Conservation (phyloP, 2,329 filamentous ascomycete genomes). For the Hypoxylon sp. region DNA sequence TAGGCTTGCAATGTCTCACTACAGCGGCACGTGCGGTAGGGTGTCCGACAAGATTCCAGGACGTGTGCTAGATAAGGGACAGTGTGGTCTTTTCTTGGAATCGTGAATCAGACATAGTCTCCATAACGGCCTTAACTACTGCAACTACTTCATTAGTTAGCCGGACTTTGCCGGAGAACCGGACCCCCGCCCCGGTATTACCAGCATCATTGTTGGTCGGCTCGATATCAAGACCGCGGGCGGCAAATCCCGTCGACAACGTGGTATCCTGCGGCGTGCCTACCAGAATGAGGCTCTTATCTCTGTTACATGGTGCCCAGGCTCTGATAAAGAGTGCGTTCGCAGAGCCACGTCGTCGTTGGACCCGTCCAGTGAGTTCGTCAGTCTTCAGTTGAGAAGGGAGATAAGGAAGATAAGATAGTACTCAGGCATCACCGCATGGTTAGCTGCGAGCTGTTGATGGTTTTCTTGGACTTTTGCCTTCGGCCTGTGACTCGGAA, state of each 20-base stretch:
- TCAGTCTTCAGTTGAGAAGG: not conserved
- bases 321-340: constrained; percentile 7
- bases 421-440: not conserved
- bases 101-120: constrained; percentile 23
- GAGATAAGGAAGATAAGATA: not conserved
- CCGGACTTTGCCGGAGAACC: constrained; percentile 13
- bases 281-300: constrained; percentile 2
- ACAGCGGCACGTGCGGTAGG: constrained; percentile 22
- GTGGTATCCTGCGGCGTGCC: constrained; percentile 6
- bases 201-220: constrained; percentile 19
- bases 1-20: constrained; percentile 28
- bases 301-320: not conserved
- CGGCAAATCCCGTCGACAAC: constrained; percentile 12
- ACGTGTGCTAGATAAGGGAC: constrained; percentile 19
- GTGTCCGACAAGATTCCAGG: constrained; percentile 16
- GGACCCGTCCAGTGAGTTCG: not conserved
- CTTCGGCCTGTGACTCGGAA: not conserved
- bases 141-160: constrained; percentile 21
- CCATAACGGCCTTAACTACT: constrained; percentile 15
- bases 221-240: constrained; percentile 6
- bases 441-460: constrained; percentile 3
- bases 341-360: not conserved
- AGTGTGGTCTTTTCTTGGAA: constrained; percentile 26
- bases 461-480: not conserved
- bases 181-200: constrained; percentile 22